Evolutionary conservation across 805 yeast species (phyloP), one percentile per base, ranked within the genome.

Genomic region (Diddensiella caesifluorescens): DNA sequence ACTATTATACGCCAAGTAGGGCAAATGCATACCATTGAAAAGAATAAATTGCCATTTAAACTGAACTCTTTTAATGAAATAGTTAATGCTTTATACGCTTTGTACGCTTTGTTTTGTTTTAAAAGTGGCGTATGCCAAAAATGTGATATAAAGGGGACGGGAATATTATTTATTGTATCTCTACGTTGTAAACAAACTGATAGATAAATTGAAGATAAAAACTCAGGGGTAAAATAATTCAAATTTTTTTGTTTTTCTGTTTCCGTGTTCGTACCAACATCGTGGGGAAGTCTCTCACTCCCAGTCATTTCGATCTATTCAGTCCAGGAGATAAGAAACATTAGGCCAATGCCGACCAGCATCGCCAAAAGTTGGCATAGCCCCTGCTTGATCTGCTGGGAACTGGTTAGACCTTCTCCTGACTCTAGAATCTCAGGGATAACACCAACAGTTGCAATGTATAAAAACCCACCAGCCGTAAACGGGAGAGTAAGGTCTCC

Each of bases 381-480:
- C 29, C 72, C 73, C 34, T 62, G 68, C 23, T 50, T 38, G 4
- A 67, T 29, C 47, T 71, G 80, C 23, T 62, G 57, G 5, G 45
- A 39, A 49, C 70, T 67, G 9, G 70, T 51, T 13, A 63, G 32
- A 32, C 42, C 38, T 5, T 41, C 59, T 4, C 59, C 60, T 3
- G 60, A 62, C 52, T 74, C 79, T 34, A 83, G 60, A 18, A 83
- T 59, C 53, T 82, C 87, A 1, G 92, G 90, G 28, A 83, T 74
- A n/a, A 83, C 82, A 34, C 84, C 82, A 18, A 80, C 80, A 0
- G 82, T 71, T 5, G 84, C 85, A 47, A 83, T 79, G 56, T 83
- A 83, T 19, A 83, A 57, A 54, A 83, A 79, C 4, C 85, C 84
- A 47, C 90, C 92, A 1, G 88, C 83, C 0, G 88, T 80, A 55